Conservation (phyloP, 306 rosid genomes). For the Lathyrus oleraceus region DNA sequence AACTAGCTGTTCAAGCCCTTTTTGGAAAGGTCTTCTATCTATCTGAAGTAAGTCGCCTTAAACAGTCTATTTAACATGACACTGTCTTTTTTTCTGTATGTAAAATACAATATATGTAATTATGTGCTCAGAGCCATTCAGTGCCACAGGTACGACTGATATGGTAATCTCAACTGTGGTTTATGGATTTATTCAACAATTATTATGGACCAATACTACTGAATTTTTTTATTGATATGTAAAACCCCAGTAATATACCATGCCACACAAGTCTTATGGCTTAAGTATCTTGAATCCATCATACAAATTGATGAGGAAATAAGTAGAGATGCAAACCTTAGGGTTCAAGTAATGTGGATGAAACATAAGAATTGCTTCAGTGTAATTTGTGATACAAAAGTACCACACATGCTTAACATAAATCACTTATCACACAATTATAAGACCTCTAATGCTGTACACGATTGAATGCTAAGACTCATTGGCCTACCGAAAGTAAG, state of each 20-base stretch:
- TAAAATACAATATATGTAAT: neutral
- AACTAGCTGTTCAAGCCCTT: constrained; percentile 85
- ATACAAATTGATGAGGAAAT: neutral
- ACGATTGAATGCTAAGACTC: neutral
- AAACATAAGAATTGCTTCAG: neutral
- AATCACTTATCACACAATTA: neutral
- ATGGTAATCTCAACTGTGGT: constrained; percentile 10
- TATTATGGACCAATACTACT: constrained; percentile 6
- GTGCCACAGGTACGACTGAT: neutral
- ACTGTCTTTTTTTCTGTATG: neutral
- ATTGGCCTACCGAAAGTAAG: neutral
- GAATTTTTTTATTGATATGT: constrained; percentile 4
- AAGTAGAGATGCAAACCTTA: neutral
- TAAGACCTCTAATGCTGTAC: neutral
- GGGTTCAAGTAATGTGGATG: constrained; percentile 1
- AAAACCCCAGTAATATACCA: neutral
- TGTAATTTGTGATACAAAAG: neutral
- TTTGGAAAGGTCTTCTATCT: constrained; percentile 93
- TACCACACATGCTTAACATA: neutral
- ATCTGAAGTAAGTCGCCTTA: constrained; percentile 67
- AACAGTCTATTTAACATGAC: constrained; percentile 25
- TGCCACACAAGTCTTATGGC: neutral
- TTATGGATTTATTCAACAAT: constrained; percentile 28
- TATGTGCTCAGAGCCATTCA: constrained; percentile 3
- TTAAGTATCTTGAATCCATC: neutral